Percentiles rank a stretch among this genome's conserved stretches.
phyloP scores from a whole-genome alignment of 2,329 filamentous ascomycete genomes.

The Ciborinia camelliae region DNA sequence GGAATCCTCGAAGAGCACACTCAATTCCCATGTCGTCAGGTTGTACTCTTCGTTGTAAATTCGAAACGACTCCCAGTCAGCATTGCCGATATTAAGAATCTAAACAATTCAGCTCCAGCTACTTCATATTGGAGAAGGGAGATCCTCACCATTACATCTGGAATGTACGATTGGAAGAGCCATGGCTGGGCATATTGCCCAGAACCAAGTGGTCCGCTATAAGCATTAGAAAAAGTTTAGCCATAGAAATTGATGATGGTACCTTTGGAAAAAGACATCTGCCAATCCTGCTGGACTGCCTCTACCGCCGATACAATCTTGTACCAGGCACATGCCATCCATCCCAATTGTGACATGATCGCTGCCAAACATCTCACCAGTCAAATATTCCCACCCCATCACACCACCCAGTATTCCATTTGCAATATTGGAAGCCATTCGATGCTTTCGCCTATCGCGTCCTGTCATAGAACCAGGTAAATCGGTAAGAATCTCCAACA shows the following conservation, averaged over 20 bases:
- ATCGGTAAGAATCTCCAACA: constrained; percentile 38
- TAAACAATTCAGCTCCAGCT: constrained; percentile 17
- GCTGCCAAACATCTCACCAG: constrained; percentile 40
- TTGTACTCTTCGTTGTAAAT: constrained; percentile 35
- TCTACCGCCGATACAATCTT: constrained; percentile 37
- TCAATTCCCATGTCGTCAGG: constrained; percentile 34
- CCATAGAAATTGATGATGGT: background rate
- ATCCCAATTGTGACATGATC: constrained; percentile 38
- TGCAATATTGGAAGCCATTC: constrained; percentile 15
- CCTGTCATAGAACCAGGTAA: constrained; percentile 29
- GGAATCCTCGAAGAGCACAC: constrained; percentile 36
- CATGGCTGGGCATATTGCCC: constrained; percentile 37
- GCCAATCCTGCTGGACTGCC: constrained; percentile 32
- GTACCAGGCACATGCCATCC: constrained; percentile 39
- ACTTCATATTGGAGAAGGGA: background rate
- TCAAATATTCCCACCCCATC: constrained; percentile 39
- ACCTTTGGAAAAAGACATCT: constrained; percentile 35
- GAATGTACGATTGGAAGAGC: constrained; percentile 39
- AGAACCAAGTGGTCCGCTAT: constrained; percentile 34
- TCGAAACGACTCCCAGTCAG: constrained; percentile 37
- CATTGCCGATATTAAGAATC: constrained; percentile 38
- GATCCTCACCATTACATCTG: constrained; percentile 37
- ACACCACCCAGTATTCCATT: constrained; percentile 29
- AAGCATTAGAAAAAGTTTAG: constrained; percentile 24
- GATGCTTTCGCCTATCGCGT: constrained; percentile 18